These are phyloP conservation scores for Phialocephala subalpina DNA, from an alignment of 2,329 filamentous ascomycete genomes.

Conservation along the genomic window DNA sequence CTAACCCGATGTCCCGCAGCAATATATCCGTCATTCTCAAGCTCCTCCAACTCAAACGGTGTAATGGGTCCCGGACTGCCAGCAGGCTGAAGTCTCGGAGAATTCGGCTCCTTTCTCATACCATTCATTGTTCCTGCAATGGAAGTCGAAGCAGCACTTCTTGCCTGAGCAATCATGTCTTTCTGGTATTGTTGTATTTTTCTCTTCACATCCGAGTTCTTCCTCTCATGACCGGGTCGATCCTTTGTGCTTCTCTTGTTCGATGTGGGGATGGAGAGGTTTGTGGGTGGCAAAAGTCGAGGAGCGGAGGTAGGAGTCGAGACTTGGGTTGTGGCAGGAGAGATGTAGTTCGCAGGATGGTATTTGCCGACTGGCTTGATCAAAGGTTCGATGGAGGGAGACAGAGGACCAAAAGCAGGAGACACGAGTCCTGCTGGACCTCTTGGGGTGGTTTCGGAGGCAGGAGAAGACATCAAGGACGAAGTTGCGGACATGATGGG, in stretches of 20 bases:
- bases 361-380: conserved; percentile 66
- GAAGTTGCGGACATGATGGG: conserved; percentile 35
- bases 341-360: conserved; percentile 68
- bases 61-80: conserved; percentile 69
- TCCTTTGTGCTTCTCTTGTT: conserved; percentile 39
- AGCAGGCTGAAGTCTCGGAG: conserved; percentile 59
- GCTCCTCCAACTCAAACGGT: conserved; percentile 62
- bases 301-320: conserved; percentile 26
- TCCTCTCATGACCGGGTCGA: conserved; percentile 48
- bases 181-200: conserved; percentile 65
- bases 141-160: conserved; percentile 49
- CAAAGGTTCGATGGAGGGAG: conserved; percentile 28
- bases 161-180: conserved; percentile 67
- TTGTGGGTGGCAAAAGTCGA: conserved; percentile 41
- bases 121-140: conserved; percentile 37
- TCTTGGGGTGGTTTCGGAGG: conserved; percentile 22
- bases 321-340: conserved; percentile 39
- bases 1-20: conserved; percentile 31
- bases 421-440: conserved; percentile 22
- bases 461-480: conserved; percentile 46
- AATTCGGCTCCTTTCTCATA: conserved; percentile 49
- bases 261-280: conserved; percentile 37
- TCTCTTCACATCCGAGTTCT: conserved; percentile 57
- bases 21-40: conserved; percentile 36
- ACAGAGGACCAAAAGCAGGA: conserved; percentile 19